Conservation (phyloP, 176 grass and related monocot genomes). For the Ampelocalamus luodianensis region DNA sequence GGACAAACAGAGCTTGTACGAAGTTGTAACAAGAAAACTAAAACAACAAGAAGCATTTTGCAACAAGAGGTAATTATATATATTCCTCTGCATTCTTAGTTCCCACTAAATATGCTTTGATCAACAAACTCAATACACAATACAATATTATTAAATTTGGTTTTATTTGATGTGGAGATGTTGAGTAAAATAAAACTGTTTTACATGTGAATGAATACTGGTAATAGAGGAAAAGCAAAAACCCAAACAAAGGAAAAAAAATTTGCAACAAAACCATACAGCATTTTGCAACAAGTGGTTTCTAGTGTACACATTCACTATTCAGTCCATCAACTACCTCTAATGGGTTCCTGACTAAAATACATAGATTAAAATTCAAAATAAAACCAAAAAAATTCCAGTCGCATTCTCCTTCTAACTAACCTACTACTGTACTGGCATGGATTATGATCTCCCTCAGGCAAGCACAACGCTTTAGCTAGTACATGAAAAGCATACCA, state of each 20-base stretch:
- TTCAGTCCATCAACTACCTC: neutral
- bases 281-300: neutral
- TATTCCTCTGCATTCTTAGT: neutral
- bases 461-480: neutral
- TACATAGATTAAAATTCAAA: neutral
- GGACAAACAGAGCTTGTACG: neutral
- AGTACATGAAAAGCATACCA: neutral
- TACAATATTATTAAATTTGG: neutral
- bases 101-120: slow-evolving; percentile 3
- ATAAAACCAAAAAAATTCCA: neutral
- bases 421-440: neutral
- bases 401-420: neutral
- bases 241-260: neutral
- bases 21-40: neutral
- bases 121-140: neutral
- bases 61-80: too few relatives aligned
- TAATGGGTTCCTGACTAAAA: neutral
- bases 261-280: neutral
- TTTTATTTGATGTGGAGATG: neutral
- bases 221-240: neutral
- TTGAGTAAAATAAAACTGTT: neutral
- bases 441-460: neutral
- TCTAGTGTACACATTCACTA: neutral
- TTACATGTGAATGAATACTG: neutral
- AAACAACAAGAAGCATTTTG: neutral